Evolutionary conservation across 345 rosid species (phyloP), one percentile per base, ranked within the genome.

Genomic region (Chamaenerion angustifolium): DNA sequence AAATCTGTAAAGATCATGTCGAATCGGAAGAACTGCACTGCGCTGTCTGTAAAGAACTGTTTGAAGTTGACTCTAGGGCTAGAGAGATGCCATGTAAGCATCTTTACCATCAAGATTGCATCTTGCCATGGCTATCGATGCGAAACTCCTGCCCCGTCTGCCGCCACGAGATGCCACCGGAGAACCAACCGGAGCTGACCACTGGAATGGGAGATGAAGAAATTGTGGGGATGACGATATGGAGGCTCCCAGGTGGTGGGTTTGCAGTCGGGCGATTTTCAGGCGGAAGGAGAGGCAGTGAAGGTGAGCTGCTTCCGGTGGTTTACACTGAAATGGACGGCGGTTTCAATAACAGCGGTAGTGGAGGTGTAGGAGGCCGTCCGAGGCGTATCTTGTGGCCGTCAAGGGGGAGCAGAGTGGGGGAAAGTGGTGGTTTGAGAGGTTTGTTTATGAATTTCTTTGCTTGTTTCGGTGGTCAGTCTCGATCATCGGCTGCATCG

Each of bases 61-160:
- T 92, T 52, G 70, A 66, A n/a, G 43, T 92, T 40, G 76, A 79
- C 12, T 49, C 85, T 3, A 70, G 77, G 12, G 98, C 87, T 1
- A 68, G 86, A 12, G 95, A 92, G 64, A 84, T 92, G 98, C 98
- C 98, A 0, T 92, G 98, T 48, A 85, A 87, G 51, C 98, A 92
- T 12, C 69, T 92, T 1, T 92, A 87, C 43, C 98, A 92, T 69
- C 69, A 86, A 0, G 94, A 82, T 52, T 92, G 98, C 12, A 92
- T 92, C 17, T 80, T 92, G 16, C 96, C 98, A 0, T 92, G 98
- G 98, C 80, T 92, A 3, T 77, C 81, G 0, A 53, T 92, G 46
- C 68, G 95, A 1, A 92, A 87, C 54, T 92, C 98, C 0, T 92
- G 98, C 37, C 98, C 98, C 0, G 88, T 92, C 37, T 92, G 96